Conservation (phyloP, 345 rosid species). For the Psidium friedrichsthalianum region DNA sequence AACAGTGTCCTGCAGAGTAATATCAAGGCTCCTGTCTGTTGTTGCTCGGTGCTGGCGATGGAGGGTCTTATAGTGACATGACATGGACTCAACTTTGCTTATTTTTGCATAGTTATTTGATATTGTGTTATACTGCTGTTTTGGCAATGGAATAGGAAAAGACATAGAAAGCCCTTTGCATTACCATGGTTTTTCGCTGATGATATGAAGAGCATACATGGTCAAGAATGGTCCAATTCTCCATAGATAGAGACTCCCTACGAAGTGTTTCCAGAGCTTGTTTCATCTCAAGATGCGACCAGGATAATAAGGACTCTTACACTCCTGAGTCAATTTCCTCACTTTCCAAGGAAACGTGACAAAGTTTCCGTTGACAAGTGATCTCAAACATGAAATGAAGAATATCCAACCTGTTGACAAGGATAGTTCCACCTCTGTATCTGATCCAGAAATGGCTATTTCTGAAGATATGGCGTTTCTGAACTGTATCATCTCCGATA, state of each 20-base stretch:
- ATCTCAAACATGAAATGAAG: conserved; percentile 15
- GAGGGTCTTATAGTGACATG: conserved; percentile 46
- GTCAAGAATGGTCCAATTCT: conserved; percentile 84
- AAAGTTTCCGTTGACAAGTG: conserved; percentile 16
- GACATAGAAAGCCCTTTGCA: conserved; percentile 54
- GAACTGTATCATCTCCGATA: conserved; percentile 24
- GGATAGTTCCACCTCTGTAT: conserved; percentile 16
- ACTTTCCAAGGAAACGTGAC: conserved; percentile 17
- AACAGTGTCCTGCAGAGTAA: conserved; percentile 70
- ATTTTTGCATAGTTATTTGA: conserved; percentile 1
- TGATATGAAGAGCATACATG: conserved; percentile 88
- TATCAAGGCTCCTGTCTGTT: conserved; percentile 79
- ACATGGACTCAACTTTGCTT: neutral
- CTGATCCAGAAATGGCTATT: conserved; percentile 37
- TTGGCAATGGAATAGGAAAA: conserved; percentile 43
- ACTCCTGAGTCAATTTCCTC: conserved; percentile 17
- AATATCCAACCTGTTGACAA: conserved; percentile 18
- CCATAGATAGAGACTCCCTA: conserved; percentile 70
- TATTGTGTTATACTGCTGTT: neutral
- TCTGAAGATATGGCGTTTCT: conserved; percentile 34
- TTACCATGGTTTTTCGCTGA: conserved; percentile 67
- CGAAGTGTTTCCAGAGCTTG: conserved; percentile 77
- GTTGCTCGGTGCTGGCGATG: conserved; percentile 76
- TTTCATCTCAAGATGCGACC: conserved; percentile 57
- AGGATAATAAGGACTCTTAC: conserved; percentile 59